Base-by-base conservation (phyloP, 2,329 filamentous ascomycete genomes). In the Diaporthe aspalathi region DNA sequence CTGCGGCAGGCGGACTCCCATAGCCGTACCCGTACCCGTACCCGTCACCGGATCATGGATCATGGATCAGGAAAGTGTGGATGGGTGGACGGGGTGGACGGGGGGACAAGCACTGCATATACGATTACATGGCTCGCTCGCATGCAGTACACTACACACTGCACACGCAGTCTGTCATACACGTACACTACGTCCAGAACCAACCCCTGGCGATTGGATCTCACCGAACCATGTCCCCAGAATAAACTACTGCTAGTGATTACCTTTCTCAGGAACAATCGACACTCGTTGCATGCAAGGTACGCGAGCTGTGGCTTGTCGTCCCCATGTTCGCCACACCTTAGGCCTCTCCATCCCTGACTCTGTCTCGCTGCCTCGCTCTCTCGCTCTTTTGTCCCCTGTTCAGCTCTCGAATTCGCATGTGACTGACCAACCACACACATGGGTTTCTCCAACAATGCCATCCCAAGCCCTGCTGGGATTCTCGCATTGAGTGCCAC, bases 201-300 rank as follows among this genome's bases (percentile, higher is more conserved):
- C 35, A 38, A n/a, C 35, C 35, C 38, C 56, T 40, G 56, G 57
- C 27, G 29, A 7, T 12, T 49, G 27, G 27, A 63, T 63, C 40
- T 35, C 29, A 49, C 54, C 12, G 32, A 16, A 17, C 57, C 57
- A 47, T 47, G 27, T 22, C 57, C 57, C 57, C 40, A 14, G 43
- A 63, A 47, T 47, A 49, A 29, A 35, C 60, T 63, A 49, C 12
- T 49, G 60, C 60, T 63, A 63, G 60, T 63, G 60, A 63, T 63
- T 63, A 63, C 60, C 45, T 20, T 49, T 45, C 43, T 47, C 60
- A 49, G 60, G 60, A 63, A 63, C 60, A 63, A 63, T 63, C 60
- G 43, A 11, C 60, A 45, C n/a, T 24, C 17, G 24, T 9, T 35
- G 60, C 60, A 63, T 63, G 60, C 60, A 63, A n/a, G 60, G 43